A percentile compares a stretch with the other conserved stretches of the same genome.
Conservation (phyloP, 768 basidiomycete species). For the Glaciozyma martinii region DNA sequence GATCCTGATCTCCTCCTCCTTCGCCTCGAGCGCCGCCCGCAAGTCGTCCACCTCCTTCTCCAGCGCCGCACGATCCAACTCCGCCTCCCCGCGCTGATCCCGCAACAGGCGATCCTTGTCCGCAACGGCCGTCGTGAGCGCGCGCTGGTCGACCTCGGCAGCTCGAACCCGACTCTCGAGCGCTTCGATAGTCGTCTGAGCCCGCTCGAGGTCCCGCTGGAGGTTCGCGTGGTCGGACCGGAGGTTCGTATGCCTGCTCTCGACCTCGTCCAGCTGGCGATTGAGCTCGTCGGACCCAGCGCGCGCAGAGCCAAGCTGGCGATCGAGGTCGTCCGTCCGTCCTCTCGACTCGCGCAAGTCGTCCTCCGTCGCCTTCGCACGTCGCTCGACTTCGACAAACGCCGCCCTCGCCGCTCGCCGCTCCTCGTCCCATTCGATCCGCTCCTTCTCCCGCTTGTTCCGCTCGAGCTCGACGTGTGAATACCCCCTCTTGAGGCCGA, state of each 20-base stretch:
- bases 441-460: constrained; percentile 27
- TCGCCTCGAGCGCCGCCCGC: constrained; percentile 53
- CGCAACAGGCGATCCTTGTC: constrained; percentile 74
- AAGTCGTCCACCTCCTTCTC: constrained; percentile 78
- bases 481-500: constrained; percentile 38
- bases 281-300: constrained; percentile 1
- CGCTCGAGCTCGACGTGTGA: constrained; percentile 43
- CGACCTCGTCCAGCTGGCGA: neutral
- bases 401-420: constrained; percentile 17
- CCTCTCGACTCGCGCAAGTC: constrained; percentile 42
- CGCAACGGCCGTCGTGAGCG: constrained; percentile 57
- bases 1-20: constrained; percentile 48
- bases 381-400: constrained; percentile 23
- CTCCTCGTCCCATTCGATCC: constrained; percentile 7
- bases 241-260: neutral
- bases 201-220: constrained; percentile 13
- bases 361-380: constrained; percentile 35
- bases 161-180: constrained; percentile 43
- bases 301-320: neutral
- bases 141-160: constrained; percentile 55
- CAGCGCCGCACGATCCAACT: constrained; percentile 83
- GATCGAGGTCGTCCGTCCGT: constrained; percentile 60
- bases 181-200: constrained; percentile 29
- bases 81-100: constrained; percentile 84
- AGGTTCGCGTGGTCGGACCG: constrained; percentile 19